Base-by-base conservation (phyloP, 805 yeast species). In the Teunomyces tritomae region DNA sequence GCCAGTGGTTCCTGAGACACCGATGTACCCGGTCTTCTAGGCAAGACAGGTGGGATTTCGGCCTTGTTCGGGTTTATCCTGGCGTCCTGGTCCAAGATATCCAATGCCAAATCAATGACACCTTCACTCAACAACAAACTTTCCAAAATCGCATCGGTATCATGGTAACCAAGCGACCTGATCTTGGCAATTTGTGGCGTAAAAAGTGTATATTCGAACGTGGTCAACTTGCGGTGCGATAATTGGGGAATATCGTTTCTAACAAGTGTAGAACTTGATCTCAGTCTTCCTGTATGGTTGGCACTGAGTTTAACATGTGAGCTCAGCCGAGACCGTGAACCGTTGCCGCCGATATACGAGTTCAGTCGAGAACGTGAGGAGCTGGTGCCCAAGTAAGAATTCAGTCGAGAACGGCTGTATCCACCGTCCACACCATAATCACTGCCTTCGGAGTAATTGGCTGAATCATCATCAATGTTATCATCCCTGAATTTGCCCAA, bases 61-160 rank as follows among this genome's bases (percentile, higher is more conserved):
- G 68, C 73, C 49, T 62, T 60, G 10, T 51, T 40, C 3, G 75
- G 75, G 48, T 65, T 69, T 11, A 63, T 52, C 43, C 57, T 62
- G 7, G 62, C 53, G 48, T 74, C 74, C 44, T 69, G 70, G 33
- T 73, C 74, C 48, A 85, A 68, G 27, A 85, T 76, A 35, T 79
- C 84, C 29, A 81, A 62, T 1, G 96, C 92, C 14, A 63, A 55
- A 34, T 76, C 76, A 8, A 85, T 58, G 58, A 82, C 79, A 11
- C 95, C 95, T 43, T 71, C 69, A 13, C 85, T 68, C 32, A 79
- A 63, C 8, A 72, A 68, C 51, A 87, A 71, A 26, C 90, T 87
- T 57, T 87, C 94, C 45, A 81, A 69, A 49, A 78, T 76, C 28
- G 77, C 67, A 53, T 84, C 86, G 36, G 73, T 70, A 61, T 84